These are phyloP conservation scores for Salisapilia sapeloensis DNA, from an alignment of 352 stramenopile genomes.

Conservation along the genomic window DNA sequence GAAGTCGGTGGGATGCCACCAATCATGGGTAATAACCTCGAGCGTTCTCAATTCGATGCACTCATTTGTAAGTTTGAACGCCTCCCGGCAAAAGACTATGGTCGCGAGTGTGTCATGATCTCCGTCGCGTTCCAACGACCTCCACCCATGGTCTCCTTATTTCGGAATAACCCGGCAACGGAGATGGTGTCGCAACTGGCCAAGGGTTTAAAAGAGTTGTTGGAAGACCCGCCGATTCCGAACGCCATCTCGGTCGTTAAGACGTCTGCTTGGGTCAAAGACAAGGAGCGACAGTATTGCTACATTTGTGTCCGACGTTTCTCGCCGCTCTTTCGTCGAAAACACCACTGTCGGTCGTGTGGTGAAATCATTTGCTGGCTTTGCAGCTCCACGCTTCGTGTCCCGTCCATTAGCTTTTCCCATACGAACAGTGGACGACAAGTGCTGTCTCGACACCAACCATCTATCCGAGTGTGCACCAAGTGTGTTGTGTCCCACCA, in stretches of 20 bases:
- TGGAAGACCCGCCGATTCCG: slow-evolving; percentile 59
- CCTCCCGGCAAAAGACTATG: slow-evolving; percentile 32
- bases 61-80: slow-evolving; percentile 79
- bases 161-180: slow-evolving; percentile 63
- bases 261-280: slow-evolving; percentile 69
- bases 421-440: slow-evolving; percentile 69
- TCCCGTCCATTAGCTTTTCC: slow-evolving; percentile 72
- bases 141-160: slow-evolving; percentile 61
- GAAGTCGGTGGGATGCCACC: slow-evolving; percentile 73
- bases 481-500: slow-evolving; percentile 70
- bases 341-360: slow-evolving; percentile 79
- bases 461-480: slow-evolving; percentile 70
- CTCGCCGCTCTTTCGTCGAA: slow-evolving; percentile 65
- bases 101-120: slow-evolving; percentile 63
- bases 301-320: slow-evolving; percentile 70
- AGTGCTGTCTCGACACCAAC: slow-evolving; percentile 57
- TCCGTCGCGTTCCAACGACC: slow-evolving; percentile 75
- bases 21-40: slow-evolving; percentile 58
- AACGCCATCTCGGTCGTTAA: slow-evolving; percentile 72
- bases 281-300: slow-evolving; percentile 71
- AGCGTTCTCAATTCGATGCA: slow-evolving; percentile 69
- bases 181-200: slow-evolving; percentile 77
- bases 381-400: slow-evolving; percentile 70
- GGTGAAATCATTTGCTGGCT: slow-evolving; percentile 81
- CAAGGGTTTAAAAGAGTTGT: slow-evolving; percentile 50